Conservation (phyloP, 2,329 filamentous ascomycete genomes). For the Fusarium floridanum region DNA sequence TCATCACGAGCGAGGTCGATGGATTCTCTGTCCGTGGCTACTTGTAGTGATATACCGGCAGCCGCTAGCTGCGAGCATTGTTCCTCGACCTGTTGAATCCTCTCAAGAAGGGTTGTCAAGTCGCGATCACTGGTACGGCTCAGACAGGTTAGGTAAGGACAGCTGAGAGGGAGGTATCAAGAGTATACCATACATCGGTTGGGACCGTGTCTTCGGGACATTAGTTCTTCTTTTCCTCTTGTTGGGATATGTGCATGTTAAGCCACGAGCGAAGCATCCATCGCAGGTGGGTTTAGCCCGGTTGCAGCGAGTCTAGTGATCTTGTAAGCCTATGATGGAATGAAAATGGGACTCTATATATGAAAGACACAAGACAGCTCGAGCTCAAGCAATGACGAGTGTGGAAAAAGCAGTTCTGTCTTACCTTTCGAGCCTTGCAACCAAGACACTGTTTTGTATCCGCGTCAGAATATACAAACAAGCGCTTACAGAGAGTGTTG, state of each 20-base stretch:
- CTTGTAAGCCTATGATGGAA: background rate
- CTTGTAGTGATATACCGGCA: background rate
- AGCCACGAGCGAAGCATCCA: background rate
- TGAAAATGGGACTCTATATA: background rate
- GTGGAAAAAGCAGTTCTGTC: background rate
- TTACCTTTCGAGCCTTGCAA: background rate
- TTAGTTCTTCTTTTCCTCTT: background rate
- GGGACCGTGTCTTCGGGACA: background rate
- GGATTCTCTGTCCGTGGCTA: background rate
- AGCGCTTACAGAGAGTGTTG: background rate
- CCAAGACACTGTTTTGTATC: background rate
- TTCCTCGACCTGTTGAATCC: background rate
- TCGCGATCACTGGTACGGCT: background rate
- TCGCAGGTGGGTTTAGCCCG: slow-evolving; percentile 5
- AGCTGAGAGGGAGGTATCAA: background rate
- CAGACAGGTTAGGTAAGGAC: background rate
- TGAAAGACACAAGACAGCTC: background rate
- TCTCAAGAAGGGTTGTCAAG: background rate
- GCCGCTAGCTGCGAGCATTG: background rate
- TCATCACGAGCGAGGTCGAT: background rate
- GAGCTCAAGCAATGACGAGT: background rate
- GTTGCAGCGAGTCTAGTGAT: slow-evolving; percentile 4
- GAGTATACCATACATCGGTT: background rate
- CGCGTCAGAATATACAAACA: background rate
- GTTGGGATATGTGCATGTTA: background rate